These are phyloP conservation scores for Clitoria ternatea DNA, from an alignment of 306 rosid species.

Conservation along the genomic window DNA sequence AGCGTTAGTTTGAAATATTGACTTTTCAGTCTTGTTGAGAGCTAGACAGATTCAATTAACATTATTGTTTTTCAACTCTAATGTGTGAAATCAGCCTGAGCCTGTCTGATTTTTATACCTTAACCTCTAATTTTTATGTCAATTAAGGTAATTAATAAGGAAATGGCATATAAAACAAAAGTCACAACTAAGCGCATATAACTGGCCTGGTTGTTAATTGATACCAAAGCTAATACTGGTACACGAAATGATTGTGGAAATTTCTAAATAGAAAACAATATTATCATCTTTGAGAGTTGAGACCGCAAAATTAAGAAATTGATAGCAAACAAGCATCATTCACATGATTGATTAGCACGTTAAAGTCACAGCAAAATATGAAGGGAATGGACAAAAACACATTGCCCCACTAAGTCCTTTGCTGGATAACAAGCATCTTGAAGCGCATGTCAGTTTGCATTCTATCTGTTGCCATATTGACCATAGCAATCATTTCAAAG, in stretches of 20 bases:
- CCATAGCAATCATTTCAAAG: slow-evolving; percentile 25
- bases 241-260: slow-evolving; percentile 25
- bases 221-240: not conserved
- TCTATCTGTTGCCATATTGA: slow-evolving; percentile 32
- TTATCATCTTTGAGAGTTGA: slow-evolving; percentile 4
- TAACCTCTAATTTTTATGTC: not conserved
- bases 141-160: not conserved
- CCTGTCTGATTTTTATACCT: slow-evolving; percentile 17
- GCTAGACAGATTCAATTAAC: not conserved
- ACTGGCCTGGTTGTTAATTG: not conserved
- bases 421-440: slow-evolving; percentile 24
- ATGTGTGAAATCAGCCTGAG: slow-evolving; percentile 21
- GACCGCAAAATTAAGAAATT: slow-evolving; percentile 16
- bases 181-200: slow-evolving; percentile 32
- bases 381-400: slow-evolving; percentile 31
- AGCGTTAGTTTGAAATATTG: slow-evolving; percentile 17
- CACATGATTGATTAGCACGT: slow-evolving; percentile 35
- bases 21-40: slow-evolving; percentile 15
- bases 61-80: not conserved
- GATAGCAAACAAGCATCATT: slow-evolving; percentile 24
- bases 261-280: not conserved
- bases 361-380: slow-evolving; percentile 27
- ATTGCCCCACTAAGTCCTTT: slow-evolving; percentile 33
- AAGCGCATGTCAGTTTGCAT: slow-evolving; percentile 36
- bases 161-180: slow-evolving; percentile 23